Evolutionary conservation across 306 rosid species (phyloP).

Genomic region (Vigna reflexopilosa): DNA sequence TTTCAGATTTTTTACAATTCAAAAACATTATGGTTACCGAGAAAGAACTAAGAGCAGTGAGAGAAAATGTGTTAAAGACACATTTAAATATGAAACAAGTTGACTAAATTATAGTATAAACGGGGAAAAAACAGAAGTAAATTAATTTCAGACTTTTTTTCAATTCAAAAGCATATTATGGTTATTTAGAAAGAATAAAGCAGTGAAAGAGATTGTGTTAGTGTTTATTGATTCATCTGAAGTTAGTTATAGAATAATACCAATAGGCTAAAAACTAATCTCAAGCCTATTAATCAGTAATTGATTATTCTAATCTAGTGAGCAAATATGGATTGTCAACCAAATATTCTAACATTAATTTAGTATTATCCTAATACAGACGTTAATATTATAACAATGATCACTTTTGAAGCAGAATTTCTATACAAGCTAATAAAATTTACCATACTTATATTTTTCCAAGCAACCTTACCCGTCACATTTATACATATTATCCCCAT

Average conservation of each 20-base stretch:
- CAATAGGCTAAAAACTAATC: conserved; percentile 1
- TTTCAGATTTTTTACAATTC: neutral
- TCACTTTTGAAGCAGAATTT: neutral
- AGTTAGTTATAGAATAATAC: neutral
- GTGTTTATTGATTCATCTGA: neutral
- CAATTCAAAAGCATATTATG: neutral
- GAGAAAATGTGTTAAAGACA: neutral
- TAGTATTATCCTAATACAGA: neutral
- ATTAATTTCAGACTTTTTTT: neutral
- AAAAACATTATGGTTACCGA: neutral
- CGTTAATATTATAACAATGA: neutral
- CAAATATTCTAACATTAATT: neutral
- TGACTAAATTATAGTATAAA: neutral
- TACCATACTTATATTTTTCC: conserved; percentile 25
- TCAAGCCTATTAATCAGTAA: neutral
- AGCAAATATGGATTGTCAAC: neutral
- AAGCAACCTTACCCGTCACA: conserved; percentile 87
- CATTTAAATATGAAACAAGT: conserved; percentile 16
- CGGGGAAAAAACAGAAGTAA: neutral
- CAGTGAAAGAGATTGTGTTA: neutral
- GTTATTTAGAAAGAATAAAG: neutral
- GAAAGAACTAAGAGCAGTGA: neutral
- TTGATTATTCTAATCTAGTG: neutral
- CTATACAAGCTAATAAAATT: neutral
- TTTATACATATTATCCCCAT: conserved; percentile 95